A percentile compares a stretch with the other conserved stretches of the same genome.
Evolutionary conservation across 208 protist species (phyloP).

Genomic region (Trichomonas tenax): DNA sequence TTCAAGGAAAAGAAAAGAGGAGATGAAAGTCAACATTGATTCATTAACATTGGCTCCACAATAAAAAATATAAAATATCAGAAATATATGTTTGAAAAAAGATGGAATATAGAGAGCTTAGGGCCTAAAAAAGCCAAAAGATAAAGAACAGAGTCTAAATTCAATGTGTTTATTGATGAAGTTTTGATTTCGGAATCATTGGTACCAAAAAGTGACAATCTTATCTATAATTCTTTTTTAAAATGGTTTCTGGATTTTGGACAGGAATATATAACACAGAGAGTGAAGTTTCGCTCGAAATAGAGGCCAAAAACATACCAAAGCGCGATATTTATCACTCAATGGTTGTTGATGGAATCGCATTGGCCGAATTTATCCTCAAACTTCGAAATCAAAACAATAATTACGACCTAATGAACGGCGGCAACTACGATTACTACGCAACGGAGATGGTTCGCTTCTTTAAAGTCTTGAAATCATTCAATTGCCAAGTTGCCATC

Average conservation of each 20-base stretch:
- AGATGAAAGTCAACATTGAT: too few relatives aligned
- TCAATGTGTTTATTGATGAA: too few relatives aligned
- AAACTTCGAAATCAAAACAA: background rate
- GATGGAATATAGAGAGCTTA: too few relatives aligned
- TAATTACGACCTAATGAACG: background rate
- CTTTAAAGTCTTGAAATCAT: background rate
- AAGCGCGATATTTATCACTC: background rate
- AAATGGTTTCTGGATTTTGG: background rate
- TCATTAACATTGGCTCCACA: too few relatives aligned
- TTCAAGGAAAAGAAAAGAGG: too few relatives aligned
- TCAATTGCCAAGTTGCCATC: background rate
- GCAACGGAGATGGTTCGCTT: background rate
- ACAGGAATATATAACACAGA: background rate
- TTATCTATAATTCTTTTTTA: background rate
- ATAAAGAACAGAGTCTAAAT: too few relatives aligned
- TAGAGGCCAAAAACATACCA: background rate
- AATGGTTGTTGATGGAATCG: background rate
- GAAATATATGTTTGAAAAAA: too few relatives aligned
- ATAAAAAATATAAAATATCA: too few relatives aligned
- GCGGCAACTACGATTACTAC: background rate
- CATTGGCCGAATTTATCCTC: background rate
- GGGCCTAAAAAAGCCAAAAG: too few relatives aligned
- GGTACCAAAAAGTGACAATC: background rate
- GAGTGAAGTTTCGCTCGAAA: background rate
- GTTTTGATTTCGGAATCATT: background rate